A percentile compares a stretch with the other conserved stretches of the same genome.
phyloP scores from a whole-genome alignment of 768 basidiomycete genomes.

The Rhizopogon salebrosus region DNA sequence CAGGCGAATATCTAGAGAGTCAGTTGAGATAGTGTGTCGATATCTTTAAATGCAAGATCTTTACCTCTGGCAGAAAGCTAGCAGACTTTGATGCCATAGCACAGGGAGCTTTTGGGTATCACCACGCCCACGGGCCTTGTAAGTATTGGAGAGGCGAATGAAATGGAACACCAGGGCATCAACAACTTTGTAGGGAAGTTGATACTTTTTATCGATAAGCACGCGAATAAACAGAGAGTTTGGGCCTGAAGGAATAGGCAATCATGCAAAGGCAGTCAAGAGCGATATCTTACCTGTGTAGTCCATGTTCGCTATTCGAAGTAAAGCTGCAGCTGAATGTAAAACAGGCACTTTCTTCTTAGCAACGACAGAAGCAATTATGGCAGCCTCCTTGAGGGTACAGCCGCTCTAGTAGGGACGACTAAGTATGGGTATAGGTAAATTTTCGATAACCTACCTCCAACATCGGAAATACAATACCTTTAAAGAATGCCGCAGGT shows the following conservation, averaged over 20 bases:
- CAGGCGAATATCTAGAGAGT: slow-evolving; percentile 74
- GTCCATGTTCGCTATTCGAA: slow-evolving; percentile 94
- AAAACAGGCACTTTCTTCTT: slow-evolving; percentile 94
- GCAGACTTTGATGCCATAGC: slow-evolving; percentile 94
- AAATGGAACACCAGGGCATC: slow-evolving; percentile 98
- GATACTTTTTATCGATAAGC: slow-evolving; percentile 95
- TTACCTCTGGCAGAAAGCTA: slow-evolving; percentile 91
- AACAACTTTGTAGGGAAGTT: slow-evolving; percentile 95
- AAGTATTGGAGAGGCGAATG: slow-evolving; percentile 89
- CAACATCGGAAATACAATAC: slow-evolving; percentile 91
- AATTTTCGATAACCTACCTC: slow-evolving; percentile 55
- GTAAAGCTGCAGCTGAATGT: slow-evolving; percentile 91
- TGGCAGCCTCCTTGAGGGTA: slow-evolving; percentile 90
- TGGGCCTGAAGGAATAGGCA: slow-evolving; percentile 45
- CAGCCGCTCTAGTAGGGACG: slow-evolving; percentile 56
- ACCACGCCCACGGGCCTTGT: slow-evolving; percentile 65
- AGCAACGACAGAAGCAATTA: slow-evolving; percentile 86
- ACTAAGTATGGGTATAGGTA: slow-evolving; percentile 19
- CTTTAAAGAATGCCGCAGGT: slow-evolving; percentile 97
- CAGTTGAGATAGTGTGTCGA: neutral
- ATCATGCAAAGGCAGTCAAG: neutral
- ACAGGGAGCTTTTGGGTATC: slow-evolving; percentile 87
- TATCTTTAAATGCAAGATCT: slow-evolving; percentile 2
- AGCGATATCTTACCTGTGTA: slow-evolving; percentile 61
- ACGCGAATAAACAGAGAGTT: slow-evolving; percentile 97